A percentile compares a stretch with the other conserved stretches of the same genome.
phyloP scores from a whole-genome alignment of 2,329 filamentous ascomycete species.

The Aspergillus calidoustus region DNA sequence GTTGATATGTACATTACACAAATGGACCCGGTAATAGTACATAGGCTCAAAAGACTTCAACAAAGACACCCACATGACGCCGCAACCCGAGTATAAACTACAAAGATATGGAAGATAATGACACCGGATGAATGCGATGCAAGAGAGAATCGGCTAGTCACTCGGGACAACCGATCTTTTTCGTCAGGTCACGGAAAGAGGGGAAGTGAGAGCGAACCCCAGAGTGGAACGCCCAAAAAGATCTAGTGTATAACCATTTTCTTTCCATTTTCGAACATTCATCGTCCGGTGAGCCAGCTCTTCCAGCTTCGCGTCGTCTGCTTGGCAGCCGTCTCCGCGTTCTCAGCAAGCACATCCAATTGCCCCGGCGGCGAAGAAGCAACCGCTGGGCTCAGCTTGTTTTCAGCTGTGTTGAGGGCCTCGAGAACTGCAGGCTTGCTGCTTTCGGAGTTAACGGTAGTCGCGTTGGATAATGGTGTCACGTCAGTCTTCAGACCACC shows the following conservation, averaged over 20 bases:
- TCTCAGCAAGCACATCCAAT: slow-evolving; percentile 42
- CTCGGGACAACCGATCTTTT: background rate
- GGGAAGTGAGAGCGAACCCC: background rate
- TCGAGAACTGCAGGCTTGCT: slow-evolving; percentile 37
- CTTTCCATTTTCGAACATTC: slow-evolving; percentile 14
- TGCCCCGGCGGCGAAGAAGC: slow-evolving; percentile 29
- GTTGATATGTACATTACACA: slow-evolving; percentile 20
- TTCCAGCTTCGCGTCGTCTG: slow-evolving; percentile 44
- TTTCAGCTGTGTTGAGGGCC: slow-evolving; percentile 42
- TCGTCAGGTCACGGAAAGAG: slow-evolving; percentile 2
- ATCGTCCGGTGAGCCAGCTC: slow-evolving; percentile 46
- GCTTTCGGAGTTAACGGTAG: slow-evolving; percentile 18
- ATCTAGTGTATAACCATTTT: slow-evolving; percentile 3
- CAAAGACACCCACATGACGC: slow-evolving; percentile 17
- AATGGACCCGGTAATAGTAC: slow-evolving; percentile 16
- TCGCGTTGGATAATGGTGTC: slow-evolving; percentile 13
- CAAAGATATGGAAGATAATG: slow-evolving; percentile 16
- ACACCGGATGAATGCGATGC: slow-evolving; percentile 17
- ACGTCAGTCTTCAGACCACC: slow-evolving; percentile 45
- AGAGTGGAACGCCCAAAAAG: slow-evolving; percentile 1
- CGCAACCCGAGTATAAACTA: slow-evolving; percentile 19
- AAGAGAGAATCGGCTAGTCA: slow-evolving; percentile 7
- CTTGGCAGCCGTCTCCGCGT: slow-evolving; percentile 42
- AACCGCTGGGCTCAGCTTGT: slow-evolving; percentile 31
- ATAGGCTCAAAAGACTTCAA: slow-evolving; percentile 13